Percentiles rank a stretch among this genome's conserved stretches.
These are phyloP conservation scores for Russula sp. DNA, from an alignment of 768 basidiomycete genomes.

Conservation along the genomic window DNA sequence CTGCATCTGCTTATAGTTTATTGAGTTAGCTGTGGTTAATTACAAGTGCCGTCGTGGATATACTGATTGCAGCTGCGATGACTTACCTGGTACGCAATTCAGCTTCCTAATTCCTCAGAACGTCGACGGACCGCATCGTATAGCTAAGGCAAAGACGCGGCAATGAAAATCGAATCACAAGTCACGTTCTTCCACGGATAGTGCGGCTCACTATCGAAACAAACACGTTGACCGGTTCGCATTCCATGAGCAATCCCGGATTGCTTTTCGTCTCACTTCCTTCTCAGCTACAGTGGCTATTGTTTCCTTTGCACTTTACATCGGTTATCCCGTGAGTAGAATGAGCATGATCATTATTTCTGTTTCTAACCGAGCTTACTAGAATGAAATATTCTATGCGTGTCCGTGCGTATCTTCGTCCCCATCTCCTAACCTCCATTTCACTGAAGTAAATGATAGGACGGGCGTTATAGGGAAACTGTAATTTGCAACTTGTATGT, in stretches of 20 bases:
- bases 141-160: background rate
- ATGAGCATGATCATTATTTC: background rate
- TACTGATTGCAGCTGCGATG: constrained; percentile 13
- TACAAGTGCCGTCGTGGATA: background rate
- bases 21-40: constrained; percentile 10
- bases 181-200: constrained; percentile 20
- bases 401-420: background rate
- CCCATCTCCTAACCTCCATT: background rate
- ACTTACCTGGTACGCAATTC: background rate
- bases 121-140: background rate
- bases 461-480: constrained; percentile 22
- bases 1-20: background rate
- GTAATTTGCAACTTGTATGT: background rate
- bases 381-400: constrained; percentile 10
- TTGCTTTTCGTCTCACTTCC: background rate
- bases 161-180: constrained; percentile 1
- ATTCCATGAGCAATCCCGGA: background rate
- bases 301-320: constrained; percentile 1
- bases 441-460: constrained; percentile 1
- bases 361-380: background rate
- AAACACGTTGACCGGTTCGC: constrained; percentile 17
- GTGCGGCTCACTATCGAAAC: constrained; percentile 26
- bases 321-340: constrained; percentile 3
- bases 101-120: no score
- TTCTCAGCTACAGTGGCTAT: constrained; percentile 5